Evolutionary conservation across 2,329 filamentous ascomycete species (phyloP), one percentile per base, ranked within the genome.

Genomic region (Fusarium sp.): DNA sequence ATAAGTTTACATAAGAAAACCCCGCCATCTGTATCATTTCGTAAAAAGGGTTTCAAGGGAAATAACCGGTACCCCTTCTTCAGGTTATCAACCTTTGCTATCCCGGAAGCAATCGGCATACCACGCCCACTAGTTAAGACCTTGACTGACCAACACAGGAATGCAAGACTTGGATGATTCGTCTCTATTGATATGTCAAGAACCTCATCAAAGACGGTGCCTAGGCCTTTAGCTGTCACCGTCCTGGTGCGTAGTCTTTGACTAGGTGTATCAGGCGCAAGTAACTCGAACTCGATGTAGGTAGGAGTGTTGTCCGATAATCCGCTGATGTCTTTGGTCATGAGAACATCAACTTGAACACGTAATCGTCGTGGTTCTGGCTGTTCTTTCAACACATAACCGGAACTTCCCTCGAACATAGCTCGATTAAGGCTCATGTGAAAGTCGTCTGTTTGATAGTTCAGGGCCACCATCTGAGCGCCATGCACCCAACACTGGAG

Each of bases 381-480:
- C 1, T 28, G n/a, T 1, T 15, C 21, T 6, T 57, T 69, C 3
- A 54, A 8, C 3, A 66, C 39, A 24, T 69, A 69, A 2, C 65
- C 65, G 2, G 8, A 40, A 0, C 55, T 65, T 7, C 55, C 56
- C 2, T 52, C 5, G 8, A 69, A 69, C 51, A 69, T 45, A 3
- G 65, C 66, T 2, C 36, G 8, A 0, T 69, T 69, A 6, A 69
- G 6, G 3, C 19, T 44, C 51, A 51, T 66, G 3, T 56, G 50
- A 2, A 40, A 24, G 7, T 62, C 65, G 2, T 31, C 22, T 1
- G 65, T 69, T 17, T 69, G 65, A 1, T 61, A 69, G 5, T 69
- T 69, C 15, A 69, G n/a, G 3, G 65, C 65, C 2, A 39, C 51
- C 65, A 69, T 69, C 24, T 69, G 65, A 14, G 57, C 51, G 0